Conservation (phyloP, 768 basidiomycete species). For the Xerocomellus chrysenteron region DNA sequence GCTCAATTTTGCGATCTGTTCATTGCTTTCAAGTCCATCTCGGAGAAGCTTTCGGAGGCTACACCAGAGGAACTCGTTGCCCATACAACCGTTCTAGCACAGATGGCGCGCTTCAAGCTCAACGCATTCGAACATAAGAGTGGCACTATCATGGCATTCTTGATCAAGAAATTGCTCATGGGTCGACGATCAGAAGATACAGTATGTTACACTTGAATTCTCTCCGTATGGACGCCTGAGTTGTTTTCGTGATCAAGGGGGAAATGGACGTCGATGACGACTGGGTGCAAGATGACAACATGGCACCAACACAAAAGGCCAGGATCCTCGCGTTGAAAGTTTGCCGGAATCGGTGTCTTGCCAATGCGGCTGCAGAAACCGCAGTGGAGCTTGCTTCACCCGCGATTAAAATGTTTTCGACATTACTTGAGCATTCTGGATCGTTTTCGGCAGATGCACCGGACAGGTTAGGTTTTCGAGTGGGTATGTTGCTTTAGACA, state of each 20-base stretch:
- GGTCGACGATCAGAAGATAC: conserved; percentile 44
- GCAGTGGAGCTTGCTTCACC: conserved; percentile 71
- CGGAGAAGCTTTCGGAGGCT: conserved; percentile 47
- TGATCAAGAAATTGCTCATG: conserved; percentile 72
- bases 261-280: conserved; percentile 63
- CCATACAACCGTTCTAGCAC: conserved; percentile 67
- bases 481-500: background rate
- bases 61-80: conserved; percentile 57
- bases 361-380: conserved; percentile 56
- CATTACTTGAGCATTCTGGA: conserved; percentile 69
- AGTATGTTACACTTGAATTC: conserved; percentile 29
- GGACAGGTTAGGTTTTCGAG: conserved; percentile 45
- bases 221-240: background rate
- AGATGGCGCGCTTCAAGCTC: conserved; percentile 67
- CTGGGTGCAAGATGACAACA: conserved; percentile 71
- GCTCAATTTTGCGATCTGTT: background rate
- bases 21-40: conserved; percentile 49
- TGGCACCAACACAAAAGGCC: conserved; percentile 59
- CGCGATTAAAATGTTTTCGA: conserved; percentile 71
- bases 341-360: conserved; percentile 75
- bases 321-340: conserved; percentile 80
- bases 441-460: conserved; percentile 53
- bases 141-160: conserved; percentile 67
- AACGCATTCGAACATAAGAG: conserved; percentile 78
- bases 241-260: conserved; percentile 38